Conservation (phyloP, 1,284 basidiomycete species). For the Leccinum ponderosum region DNA sequence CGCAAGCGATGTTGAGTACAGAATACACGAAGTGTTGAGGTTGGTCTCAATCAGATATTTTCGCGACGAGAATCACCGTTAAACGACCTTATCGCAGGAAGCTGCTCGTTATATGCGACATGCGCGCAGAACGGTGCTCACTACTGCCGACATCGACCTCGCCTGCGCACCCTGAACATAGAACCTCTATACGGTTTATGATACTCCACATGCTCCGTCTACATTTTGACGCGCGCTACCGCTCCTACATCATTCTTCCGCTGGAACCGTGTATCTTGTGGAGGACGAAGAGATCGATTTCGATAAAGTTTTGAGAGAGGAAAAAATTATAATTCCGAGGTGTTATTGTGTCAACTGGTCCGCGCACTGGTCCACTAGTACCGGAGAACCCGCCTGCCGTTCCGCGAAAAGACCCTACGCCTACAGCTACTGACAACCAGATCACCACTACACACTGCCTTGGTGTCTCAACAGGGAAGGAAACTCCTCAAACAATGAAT, state of each 20-base stretch:
- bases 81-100: conserved; percentile 55
- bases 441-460: conserved; percentile 22
- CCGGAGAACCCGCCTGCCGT: conserved; percentile 93
- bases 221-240: conserved; percentile 74
- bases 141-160: conserved; percentile 89
- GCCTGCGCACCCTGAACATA: conserved; percentile 94
- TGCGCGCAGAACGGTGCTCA: conserved; percentile 83
- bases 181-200: conserved; percentile 63
- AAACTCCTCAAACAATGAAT: conserved; percentile 70
- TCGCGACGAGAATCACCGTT: background rate
- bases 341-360: conserved; percentile 60
- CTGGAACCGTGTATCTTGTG: conserved; percentile 83
- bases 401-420: conserved; percentile 50
- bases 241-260: conserved; percentile 58
- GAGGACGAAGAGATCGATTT: conserved; percentile 99
- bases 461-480: conserved; percentile 34
- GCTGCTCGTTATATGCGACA: conserved; percentile 97
- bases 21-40: conserved; percentile 94
- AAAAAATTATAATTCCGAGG: conserved; percentile 79
- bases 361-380: conserved; percentile 95
- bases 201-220: conserved; percentile 30
- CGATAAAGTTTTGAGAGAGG: conserved; percentile 82
- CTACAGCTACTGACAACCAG: conserved; percentile 37
- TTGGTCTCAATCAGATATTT: conserved; percentile 31
- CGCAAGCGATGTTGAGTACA: conserved; percentile 96